A percentile compares a stretch with the other conserved stretches of the same genome.
Conservation (phyloP, 192 early-diverging fungal species). For the Chytriomyces sp. region DNA sequence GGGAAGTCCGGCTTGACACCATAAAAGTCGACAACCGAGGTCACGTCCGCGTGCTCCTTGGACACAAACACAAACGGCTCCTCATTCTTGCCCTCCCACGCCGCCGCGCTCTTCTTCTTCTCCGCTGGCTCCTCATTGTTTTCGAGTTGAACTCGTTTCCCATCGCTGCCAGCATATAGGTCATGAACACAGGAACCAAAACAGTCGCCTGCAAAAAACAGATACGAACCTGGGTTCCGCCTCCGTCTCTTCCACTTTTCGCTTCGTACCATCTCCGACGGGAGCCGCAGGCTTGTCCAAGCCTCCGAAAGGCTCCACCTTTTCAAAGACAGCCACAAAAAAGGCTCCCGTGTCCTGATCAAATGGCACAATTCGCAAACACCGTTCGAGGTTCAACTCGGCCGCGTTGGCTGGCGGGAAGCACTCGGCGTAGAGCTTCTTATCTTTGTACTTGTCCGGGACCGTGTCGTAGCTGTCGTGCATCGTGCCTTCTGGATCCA, state of each 20-base stretch:
- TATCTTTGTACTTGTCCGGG: slow-evolving; percentile 6
- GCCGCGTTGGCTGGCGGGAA: slow-evolving; percentile 47
- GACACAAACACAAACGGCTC: slow-evolving; percentile 86
- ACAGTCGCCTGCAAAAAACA: not conserved
- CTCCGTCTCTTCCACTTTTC: slow-evolving; percentile 12
- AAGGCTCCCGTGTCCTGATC: slow-evolving; percentile 97
- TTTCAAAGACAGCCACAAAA: slow-evolving; percentile 96
- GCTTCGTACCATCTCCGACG: slow-evolving; percentile 5
- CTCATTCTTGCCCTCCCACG: slow-evolving; percentile 57
- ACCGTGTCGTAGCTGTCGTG: slow-evolving; percentile 38
- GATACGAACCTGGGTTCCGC: slow-evolving; percentile 12
- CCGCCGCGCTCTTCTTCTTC: slow-evolving; percentile 24
- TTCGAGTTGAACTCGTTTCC: slow-evolving; percentile 24
- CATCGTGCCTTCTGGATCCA: slow-evolving; percentile 67
- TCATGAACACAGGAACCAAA: slow-evolving; percentile 8
- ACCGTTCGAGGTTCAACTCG: slow-evolving; percentile 46
- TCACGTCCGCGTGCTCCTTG: slow-evolving; percentile 60
- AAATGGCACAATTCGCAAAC: slow-evolving; percentile 89
- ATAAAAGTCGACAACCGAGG: slow-evolving; percentile 71
- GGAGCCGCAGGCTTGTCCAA: slow-evolving; percentile 46
- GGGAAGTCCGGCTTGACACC: slow-evolving; percentile 78
- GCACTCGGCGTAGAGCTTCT: slow-evolving; percentile 32
- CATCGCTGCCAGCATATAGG: not conserved
- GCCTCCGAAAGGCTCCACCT: slow-evolving; percentile 71
- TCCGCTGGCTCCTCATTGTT: not conserved